These are phyloP conservation scores for Triglochin maritima DNA, from an alignment of 106 monocot genomes.

Conservation along the genomic window DNA sequence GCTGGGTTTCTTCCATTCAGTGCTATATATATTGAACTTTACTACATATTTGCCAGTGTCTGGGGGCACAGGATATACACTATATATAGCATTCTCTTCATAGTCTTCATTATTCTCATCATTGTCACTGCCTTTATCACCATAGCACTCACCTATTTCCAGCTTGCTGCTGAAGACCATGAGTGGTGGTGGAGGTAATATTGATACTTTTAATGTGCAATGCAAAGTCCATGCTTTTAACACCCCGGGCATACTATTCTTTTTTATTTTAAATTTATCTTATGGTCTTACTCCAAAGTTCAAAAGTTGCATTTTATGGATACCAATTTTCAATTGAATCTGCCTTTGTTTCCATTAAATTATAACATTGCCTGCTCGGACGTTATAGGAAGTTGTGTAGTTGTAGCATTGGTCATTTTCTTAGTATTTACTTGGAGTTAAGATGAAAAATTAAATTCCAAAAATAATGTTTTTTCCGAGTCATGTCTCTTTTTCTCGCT, in stretches of 20 bases:
- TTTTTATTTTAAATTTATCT: background rate
- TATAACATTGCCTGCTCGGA: no score
- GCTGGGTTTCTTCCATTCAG: slow-evolving; percentile 61
- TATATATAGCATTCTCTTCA: slow-evolving; percentile 52
- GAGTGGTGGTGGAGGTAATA: slow-evolving; percentile 53
- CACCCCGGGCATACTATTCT: background rate
- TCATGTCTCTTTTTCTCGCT: no score
- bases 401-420: no score
- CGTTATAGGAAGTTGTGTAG: no score
- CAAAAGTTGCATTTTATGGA: background rate
- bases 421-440: no score
- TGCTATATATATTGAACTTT: slow-evolving; percentile 56
- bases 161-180: slow-evolving; percentile 49
- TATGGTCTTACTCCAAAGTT: no score
- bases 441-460: no score
- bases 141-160: slow-evolving; percentile 64
- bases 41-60: slow-evolving; percentile 67
- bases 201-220: background rate
- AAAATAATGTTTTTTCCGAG: no score
- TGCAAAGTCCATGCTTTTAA: no score
- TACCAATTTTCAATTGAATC: background rate
- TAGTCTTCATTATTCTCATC: slow-evolving; percentile 62
- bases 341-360: no score
- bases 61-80: slow-evolving; percentile 76
- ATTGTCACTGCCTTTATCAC: slow-evolving; percentile 64